phyloP scores from a whole-genome alignment of 495 filamentous ascomycete genomes.

The Viridothelium virens region DNA sequence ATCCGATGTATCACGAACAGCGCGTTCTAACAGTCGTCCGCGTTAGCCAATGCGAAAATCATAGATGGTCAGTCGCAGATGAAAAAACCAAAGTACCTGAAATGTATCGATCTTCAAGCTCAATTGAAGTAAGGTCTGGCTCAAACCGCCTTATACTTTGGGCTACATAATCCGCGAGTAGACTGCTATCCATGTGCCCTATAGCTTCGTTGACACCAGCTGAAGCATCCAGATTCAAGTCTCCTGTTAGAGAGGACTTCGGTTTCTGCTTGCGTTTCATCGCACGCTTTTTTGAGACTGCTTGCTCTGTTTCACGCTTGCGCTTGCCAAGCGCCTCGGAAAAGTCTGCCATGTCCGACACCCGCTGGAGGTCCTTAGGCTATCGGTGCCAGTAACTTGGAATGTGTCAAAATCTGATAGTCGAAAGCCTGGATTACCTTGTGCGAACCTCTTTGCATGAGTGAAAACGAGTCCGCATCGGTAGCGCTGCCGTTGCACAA shows the following conservation, averaged over 20 bases:
- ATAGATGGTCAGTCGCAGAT: neutral
- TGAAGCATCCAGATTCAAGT: slow-evolving; percentile 52
- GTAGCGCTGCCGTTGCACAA: neutral
- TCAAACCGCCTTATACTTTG: slow-evolving; percentile 70
- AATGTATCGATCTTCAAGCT: slow-evolving; percentile 73
- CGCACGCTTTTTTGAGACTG: slow-evolving; percentile 35
- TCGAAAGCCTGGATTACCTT: neutral
- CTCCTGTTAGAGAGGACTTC: slow-evolving; percentile 45
- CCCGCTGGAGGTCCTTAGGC: too few species aligned
- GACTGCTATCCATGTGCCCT: slow-evolving; percentile 65
- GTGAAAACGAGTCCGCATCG: neutral
- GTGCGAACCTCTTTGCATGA: neutral
- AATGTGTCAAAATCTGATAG: slow-evolving; percentile 1
- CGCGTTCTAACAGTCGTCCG: slow-evolving; percentile 25
- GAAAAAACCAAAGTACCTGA: slow-evolving; percentile 50
- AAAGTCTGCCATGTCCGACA: neutral
- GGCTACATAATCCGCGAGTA: slow-evolving; percentile 82
- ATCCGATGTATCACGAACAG: slow-evolving; percentile 64
- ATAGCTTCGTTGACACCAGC: slow-evolving; percentile 74
- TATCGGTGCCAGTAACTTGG: neutral
- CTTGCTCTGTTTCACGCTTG: slow-evolving; percentile 10
- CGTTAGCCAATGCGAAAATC: neutral
- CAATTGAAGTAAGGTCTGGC: slow-evolving; percentile 68
- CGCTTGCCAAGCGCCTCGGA: slow-evolving; percentile 2
- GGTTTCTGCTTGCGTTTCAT: slow-evolving; percentile 50